Percentiles rank a stretch among this genome's conserved stretches.
Evolutionary conservation across 805 yeast genomes (phyloP).

Genomic region (Candida sonorensis): DNA sequence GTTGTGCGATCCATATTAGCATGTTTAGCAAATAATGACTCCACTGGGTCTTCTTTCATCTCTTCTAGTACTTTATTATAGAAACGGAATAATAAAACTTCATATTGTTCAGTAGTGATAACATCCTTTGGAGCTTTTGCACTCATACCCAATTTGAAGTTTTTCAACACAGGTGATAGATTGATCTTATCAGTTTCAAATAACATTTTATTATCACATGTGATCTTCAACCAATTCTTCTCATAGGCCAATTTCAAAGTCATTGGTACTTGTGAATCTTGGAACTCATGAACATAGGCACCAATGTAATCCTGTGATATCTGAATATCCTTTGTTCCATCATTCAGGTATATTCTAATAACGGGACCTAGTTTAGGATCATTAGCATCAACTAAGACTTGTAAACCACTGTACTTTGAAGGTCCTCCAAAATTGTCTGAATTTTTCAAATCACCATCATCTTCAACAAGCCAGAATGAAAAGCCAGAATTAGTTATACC

Average conservation of each 20-base stretch:
- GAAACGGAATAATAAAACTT: conserved; percentile 51
- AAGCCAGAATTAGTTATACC: conserved; percentile 51
- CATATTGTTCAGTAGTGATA: conserved; percentile 49
- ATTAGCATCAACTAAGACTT: conserved; percentile 48
- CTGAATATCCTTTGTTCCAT: conserved; percentile 38
- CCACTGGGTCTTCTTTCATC: conserved; percentile 15
- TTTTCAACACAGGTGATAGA: conserved; percentile 31
- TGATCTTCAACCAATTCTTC: conserved; percentile 42
- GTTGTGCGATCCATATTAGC: conserved; percentile 1
- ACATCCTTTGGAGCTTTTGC: conserved; percentile 35
- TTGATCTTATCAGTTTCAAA: conserved; percentile 53
- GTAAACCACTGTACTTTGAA: conserved; percentile 53
- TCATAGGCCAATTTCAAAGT: conserved; percentile 62
- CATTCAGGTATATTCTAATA: conserved; percentile 53
- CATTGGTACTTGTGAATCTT: conserved; percentile 64
- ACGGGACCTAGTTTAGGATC: conserved; percentile 40
- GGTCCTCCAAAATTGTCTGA: conserved; percentile 50
- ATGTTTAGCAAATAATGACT: conserved; percentile 23
- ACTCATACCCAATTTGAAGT: conserved; percentile 46
- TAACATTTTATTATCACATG: conserved; percentile 64
- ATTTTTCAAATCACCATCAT: conserved; percentile 15
- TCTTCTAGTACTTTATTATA: conserved; percentile 38
- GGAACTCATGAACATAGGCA: conserved; percentile 36
- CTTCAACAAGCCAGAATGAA: conserved; percentile 48
- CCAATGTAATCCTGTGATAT: conserved; percentile 21